A percentile compares a stretch with the other conserved stretches of the same genome.
These are phyloP conservation scores for Boletus pseudopeckii DNA, from an alignment of 768 basidiomycete species.

Conservation along the genomic window DNA sequence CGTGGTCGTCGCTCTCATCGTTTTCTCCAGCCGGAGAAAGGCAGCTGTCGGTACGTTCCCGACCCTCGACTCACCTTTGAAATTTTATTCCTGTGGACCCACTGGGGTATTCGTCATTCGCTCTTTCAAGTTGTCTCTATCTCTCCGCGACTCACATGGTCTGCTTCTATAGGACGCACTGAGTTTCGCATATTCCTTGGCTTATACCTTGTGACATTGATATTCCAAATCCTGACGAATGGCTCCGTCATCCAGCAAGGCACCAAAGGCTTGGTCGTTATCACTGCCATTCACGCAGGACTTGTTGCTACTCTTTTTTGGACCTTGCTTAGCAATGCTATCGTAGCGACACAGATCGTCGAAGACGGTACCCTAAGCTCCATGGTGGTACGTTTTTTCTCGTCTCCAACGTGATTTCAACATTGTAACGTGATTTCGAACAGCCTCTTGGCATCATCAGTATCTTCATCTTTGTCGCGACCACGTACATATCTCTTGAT, in stretches of 20 bases:
- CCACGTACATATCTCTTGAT: conserved; percentile 84
- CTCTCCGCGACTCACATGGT: conserved; percentile 1
- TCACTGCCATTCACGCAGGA: conserved; percentile 80
- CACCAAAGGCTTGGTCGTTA: conserved; percentile 57
- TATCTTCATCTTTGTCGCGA: conserved; percentile 61
- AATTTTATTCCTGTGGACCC: neutral
- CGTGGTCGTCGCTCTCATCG: conserved; percentile 54
- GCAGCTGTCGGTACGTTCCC: conserved; percentile 79
- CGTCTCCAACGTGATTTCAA: neutral
- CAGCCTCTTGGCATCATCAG: conserved; percentile 64
- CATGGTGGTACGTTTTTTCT: conserved; percentile 49
- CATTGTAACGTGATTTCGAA: neutral
- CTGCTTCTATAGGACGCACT: conserved; percentile 48
- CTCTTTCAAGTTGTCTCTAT: neutral
- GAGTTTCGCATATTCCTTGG: conserved; percentile 67
- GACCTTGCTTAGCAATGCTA: conserved; percentile 68
- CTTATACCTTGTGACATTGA: conserved; percentile 68
- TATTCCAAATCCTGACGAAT: conserved; percentile 77
- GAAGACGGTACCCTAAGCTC: conserved; percentile 84
- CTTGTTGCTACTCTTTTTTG: conserved; percentile 77
- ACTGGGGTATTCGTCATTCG: neutral
- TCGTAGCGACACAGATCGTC: conserved; percentile 85
- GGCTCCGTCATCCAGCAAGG: conserved; percentile 81
- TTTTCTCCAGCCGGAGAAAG: conserved; percentile 57
- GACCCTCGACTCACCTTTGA: neutral